These are phyloP conservation scores for Penicillium sp. DNA, from an alignment of 2,329 filamentous ascomycete species.

Conservation along the genomic window DNA sequence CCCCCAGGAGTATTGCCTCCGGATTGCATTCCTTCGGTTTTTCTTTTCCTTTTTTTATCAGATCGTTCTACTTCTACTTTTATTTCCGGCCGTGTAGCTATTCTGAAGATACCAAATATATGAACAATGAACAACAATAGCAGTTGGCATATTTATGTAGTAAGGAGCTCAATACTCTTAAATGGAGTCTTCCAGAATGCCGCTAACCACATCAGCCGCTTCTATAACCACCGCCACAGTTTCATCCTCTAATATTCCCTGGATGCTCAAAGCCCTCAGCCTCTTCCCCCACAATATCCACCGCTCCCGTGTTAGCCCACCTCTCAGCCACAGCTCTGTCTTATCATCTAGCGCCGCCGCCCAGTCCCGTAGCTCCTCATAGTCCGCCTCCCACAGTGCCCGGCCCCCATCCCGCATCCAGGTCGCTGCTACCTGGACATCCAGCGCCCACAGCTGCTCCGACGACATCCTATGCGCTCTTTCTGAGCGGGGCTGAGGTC, in stretches of 20 bases:
- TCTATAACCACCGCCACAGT: neutral
- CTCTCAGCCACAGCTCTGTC: neutral
- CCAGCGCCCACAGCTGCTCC: neutral
- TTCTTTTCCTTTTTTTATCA: constrained; percentile 4
- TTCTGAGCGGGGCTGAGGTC: neutral
- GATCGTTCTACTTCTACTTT: constrained; percentile 5
- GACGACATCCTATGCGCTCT: neutral
- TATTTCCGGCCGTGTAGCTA: constrained; percentile 19
- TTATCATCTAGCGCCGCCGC: neutral
- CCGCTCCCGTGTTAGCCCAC: neutral
- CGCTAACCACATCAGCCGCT: neutral
- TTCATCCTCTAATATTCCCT: neutral
- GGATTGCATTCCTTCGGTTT: constrained; percentile 9
- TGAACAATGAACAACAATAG: neutral
- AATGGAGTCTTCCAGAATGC: neutral
- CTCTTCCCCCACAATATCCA: neutral
- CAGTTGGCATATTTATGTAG: neutral
- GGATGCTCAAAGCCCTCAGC: neutral
- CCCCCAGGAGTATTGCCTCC: constrained; percentile 17
- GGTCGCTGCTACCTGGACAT: neutral
- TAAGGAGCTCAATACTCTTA: neutral
- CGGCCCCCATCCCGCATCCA: neutral
- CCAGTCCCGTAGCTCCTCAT: neutral
- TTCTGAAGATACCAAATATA: constrained; percentile 27
- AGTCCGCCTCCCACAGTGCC: neutral